Base-by-base conservation (phyloP, 2,329 filamentous ascomycete species). In the Cercospora beticola region DNA sequence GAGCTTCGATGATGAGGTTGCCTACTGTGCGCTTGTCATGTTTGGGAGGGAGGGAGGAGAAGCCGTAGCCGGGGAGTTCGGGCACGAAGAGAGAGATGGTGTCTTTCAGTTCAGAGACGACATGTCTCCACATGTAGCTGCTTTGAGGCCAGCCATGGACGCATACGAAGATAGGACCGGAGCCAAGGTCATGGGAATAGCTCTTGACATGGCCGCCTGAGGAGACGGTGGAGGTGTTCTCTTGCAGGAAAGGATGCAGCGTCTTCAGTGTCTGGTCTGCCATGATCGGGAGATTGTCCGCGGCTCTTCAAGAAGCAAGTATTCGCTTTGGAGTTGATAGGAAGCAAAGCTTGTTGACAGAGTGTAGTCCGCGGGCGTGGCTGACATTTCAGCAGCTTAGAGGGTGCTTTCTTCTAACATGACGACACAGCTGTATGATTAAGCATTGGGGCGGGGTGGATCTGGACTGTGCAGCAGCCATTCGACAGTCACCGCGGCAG, bases 71-170 rank as follows among this genome's bases (percentile, higher is more conserved):
- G 0, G 82, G 83, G 9, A 85, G 78, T 65, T 79, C 83, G 8
- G 82, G 83, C 49, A 84, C 77, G 75, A 83, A 85, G 26, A 85
- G 78, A 3, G 82, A 82, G 33, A 81, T 75, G 26, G 79, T 74
- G 33, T 74, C 70, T 40, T 81, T 79, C 23, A 84, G 75, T 16
- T 77, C 71, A 9, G 78, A 76, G 33, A 83, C 74, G 31, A 83
- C 70, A 66, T 76, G 75, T 16, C 75, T 72, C 74, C 73, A 78
- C 75, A 76, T 78, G 68, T 76, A 79, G 62, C 76, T 78, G 62
- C 79, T 79, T 72, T 85, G 81, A 4, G 82, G 83, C 71, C 82
- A 84, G 59, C 82, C 83, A 73, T 84, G 83, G 36, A 84, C 77
- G n/a, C 40, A 83, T 73, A 56, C 81, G 12, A 84, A 68, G 52